Conservation (phyloP, 192 early-diverging fungal genomes). For the Entrophospora sp. region DNA sequence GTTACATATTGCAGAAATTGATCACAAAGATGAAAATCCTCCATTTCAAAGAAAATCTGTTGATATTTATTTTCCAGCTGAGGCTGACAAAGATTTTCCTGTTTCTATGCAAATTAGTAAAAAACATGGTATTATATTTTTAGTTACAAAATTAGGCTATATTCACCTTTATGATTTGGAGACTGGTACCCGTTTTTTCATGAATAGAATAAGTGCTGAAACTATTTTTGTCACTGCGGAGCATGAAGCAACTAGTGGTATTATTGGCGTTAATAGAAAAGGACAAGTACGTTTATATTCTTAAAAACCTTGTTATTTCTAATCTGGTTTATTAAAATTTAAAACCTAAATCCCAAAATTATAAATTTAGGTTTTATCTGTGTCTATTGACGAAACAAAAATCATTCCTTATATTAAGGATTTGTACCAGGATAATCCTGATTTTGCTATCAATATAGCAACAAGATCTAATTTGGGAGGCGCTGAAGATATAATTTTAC, state of each 20-base stretch:
- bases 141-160: constrained; percentile 97
- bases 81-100: constrained; percentile 90
- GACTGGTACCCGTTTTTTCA: constrained; percentile 88
- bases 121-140: constrained; percentile 89
- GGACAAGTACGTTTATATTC: constrained; percentile 55
- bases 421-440: constrained; percentile 71
- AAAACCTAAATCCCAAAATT: no score
- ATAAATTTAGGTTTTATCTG: constrained; percentile 73
- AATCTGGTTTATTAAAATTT: no score
- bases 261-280: constrained; percentile 93
- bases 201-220: constrained; percentile 95
- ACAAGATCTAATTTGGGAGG: constrained; percentile 85
- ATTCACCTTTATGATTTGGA: constrained; percentile 97
- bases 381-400: constrained; percentile 82
- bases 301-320: no score
- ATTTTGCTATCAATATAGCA: constrained; percentile 85
- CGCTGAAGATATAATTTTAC: constrained; percentile 83
- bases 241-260: constrained; percentile 72
- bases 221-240: constrained; percentile 98
- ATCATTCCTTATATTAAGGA: constrained; percentile 89
- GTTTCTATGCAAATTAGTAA: constrained; percentile 93
- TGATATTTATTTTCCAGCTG: constrained; percentile 95
- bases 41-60: constrained; percentile 82
- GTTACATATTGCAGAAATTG: constrained; percentile 94
- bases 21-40: constrained; percentile 88